phyloP scores from a whole-genome alignment of 306 rosid species.

The Aeschynomene evenia region DNA sequence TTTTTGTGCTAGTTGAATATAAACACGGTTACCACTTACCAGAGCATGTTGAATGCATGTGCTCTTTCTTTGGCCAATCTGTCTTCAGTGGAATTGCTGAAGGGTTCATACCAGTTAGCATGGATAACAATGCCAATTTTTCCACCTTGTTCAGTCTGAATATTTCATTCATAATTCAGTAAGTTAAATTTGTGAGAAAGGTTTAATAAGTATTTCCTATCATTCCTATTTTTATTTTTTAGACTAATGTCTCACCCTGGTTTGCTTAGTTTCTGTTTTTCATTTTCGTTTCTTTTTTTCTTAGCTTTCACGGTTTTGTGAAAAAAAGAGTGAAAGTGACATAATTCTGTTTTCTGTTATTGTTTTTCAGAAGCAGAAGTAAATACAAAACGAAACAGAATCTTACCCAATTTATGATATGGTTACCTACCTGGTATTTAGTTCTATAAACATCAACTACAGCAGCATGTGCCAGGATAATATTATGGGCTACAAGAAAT shows the following conservation, averaged over 20 bases:
- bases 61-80: slow-evolving; percentile 59
- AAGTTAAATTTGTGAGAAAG: neutral
- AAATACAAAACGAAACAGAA: too few species aligned
- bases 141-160: slow-evolving; percentile 50
- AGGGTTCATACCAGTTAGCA: slow-evolving; percentile 52
- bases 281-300: too few species aligned
- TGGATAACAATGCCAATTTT: slow-evolving; percentile 22
- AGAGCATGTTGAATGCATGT: slow-evolving; percentile 41
- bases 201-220: neutral
- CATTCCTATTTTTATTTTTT: neutral
- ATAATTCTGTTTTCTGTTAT: too few species aligned
- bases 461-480: slow-evolving; percentile 56
- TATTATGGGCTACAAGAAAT: slow-evolving; percentile 51
- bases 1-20: neutral
- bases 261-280: too few species aligned
- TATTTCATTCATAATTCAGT: slow-evolving; percentile 1
- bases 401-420: too few species aligned
- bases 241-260: neutral
- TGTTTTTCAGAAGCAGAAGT: too few species aligned
- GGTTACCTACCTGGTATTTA: slow-evolving; percentile 61
- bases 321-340: too few species aligned
- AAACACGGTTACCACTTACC: slow-evolving; percentile 35
- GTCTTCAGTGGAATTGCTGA: slow-evolving; percentile 53
- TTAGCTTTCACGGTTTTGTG: too few species aligned
- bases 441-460: slow-evolving; percentile 47